Base-by-base conservation (phyloP, 495 filamentous ascomycete species). In the Aspergillus cristatus region DNA sequence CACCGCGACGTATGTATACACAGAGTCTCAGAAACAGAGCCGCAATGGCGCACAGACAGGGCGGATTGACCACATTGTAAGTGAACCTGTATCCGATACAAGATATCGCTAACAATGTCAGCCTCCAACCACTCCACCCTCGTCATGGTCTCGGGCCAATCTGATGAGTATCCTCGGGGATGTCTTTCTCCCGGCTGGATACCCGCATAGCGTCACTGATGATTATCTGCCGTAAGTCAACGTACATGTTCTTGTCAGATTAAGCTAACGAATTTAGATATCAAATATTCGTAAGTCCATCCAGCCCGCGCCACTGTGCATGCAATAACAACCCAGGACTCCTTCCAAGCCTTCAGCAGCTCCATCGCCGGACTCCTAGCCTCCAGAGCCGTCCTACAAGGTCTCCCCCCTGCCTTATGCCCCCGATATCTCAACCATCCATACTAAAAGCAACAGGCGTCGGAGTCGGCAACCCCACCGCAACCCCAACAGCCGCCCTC, bases 261-360 rank as follows among this genome's bases (percentile, higher is more conserved):
- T 1, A 28, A 14, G 28, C 40, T 50, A 22, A 42, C 29, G 10
- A 22, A 16, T 6, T 28, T 36, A 85, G 82, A 54, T 87, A 87
- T 58, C 82, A 87, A 62, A 79, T 86, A 41, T 87, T 55, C 32
- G 51, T 59, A 32, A 50, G 54, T 43, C n/a, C 14, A 28, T 8
- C 18, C 20, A 33, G 22, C 15, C 15, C 3, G 18, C 8, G 14
- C n/a, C 7, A n/a, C 28, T 31, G 16, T 10, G 7, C 8, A 31
- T 33, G 28, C 13, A 20, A n/a, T 2, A 18, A 18, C 5, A 7
- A 25, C 17, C 14, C 18, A 88, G 82, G 91, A 98, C 69, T 95
- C 90, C 0, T 71, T 98, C 5, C 91, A 96, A 63, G 91, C 91
- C 22, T 98, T 98, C 62, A 84, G 85, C 37, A 91, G 84, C 52